Conservation (phyloP, 768 basidiomycete species). For the Trametes sanguinea region DNA sequence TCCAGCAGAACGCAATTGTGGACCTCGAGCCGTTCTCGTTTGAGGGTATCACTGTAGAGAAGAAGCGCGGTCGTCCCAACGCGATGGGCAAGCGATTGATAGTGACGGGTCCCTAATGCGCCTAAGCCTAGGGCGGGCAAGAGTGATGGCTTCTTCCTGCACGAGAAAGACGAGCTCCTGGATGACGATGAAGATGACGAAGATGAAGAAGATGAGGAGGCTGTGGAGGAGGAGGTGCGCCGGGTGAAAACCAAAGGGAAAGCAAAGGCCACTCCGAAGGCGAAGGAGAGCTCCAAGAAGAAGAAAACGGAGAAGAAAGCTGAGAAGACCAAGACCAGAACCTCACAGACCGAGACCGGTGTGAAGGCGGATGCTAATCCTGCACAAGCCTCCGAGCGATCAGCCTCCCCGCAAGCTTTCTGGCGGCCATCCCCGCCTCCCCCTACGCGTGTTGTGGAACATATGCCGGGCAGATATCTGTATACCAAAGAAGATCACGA, state of each 20-base stretch:
- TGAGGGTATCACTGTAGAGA: constrained; percentile 12
- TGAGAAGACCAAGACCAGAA: background rate
- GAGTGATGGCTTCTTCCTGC: background rate
- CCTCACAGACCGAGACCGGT: background rate
- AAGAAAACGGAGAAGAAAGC: background rate
- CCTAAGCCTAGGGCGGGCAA: background rate
- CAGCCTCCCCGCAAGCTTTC: background rate
- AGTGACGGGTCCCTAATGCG: background rate
- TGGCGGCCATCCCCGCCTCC: constrained; percentile 21
- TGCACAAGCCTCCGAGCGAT: background rate
- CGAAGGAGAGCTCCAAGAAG: background rate
- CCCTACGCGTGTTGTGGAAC: constrained; percentile 11
- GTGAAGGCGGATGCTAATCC: background rate
- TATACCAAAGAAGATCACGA: constrained; percentile 56
- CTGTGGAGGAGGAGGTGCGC: background rate
- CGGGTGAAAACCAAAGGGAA: constrained; percentile 1
- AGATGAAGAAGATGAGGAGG: constrained; percentile 2
- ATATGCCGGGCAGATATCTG: constrained; percentile 20
- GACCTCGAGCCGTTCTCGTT: constrained; percentile 19
- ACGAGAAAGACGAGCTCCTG: background rate
- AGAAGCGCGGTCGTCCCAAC: constrained; percentile 7
- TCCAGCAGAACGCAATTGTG: constrained; percentile 17
- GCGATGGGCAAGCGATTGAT: constrained; percentile 1
- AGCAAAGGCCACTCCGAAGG: background rate
- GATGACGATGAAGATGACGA: constrained; percentile 6